A percentile compares a stretch with the other conserved stretches of the same genome.
These are phyloP conservation scores for Xylaria multiplex DNA, from an alignment of 2,329 filamentous ascomycete genomes.

Conservation along the genomic window DNA sequence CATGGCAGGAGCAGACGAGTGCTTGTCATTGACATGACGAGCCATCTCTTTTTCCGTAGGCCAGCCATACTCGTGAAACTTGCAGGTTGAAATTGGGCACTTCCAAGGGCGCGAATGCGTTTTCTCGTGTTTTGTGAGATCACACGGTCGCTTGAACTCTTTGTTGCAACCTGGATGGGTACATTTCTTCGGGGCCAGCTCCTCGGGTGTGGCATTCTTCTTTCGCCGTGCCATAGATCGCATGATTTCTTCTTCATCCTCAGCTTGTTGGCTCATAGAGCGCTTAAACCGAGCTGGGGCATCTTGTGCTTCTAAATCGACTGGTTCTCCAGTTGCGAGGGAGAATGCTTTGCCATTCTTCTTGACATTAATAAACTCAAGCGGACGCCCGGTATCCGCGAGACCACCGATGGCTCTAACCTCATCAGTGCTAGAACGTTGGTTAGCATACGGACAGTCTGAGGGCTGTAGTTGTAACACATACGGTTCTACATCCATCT, in stretches of 20 bases:
- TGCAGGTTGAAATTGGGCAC: conserved; percentile 83
- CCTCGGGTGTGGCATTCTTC: conserved; percentile 88
- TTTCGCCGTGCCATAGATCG: conserved; percentile 96
- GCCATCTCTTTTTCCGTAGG: conserved; percentile 98
- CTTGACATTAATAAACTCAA: conserved; percentile 84
- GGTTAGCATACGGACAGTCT: conserved; percentile 42
- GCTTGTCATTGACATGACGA: conserved; percentile 95
- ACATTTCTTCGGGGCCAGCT: conserved; percentile 83
- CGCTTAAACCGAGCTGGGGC: conserved; percentile 68
- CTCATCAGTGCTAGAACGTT: conserved; percentile 64
- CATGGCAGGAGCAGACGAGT: conserved; percentile 80
- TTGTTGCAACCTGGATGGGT: conserved; percentile 81
- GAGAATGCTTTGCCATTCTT: conserved; percentile 84
- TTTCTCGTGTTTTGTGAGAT: conserved; percentile 98
- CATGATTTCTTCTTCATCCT: conserved; percentile 83
- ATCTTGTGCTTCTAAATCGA: conserved; percentile 64
- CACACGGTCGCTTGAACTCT: conserved; percentile 95
- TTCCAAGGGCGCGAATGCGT: conserved; percentile 98
- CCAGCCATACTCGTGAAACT: conserved; percentile 90
- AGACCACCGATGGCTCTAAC: conserved; percentile 85
- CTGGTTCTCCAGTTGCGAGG: conserved; percentile 73
- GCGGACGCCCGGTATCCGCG: conserved; percentile 81
- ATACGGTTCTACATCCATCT: conserved; percentile 69
- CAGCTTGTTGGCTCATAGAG: conserved; percentile 73
- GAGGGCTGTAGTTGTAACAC: conserved; percentile 45